A percentile compares a stretch with the other conserved stretches of the same genome.
phyloP scores from a whole-genome alignment of 1,139 yeast species.

The Hansenula lynferdii region DNA sequence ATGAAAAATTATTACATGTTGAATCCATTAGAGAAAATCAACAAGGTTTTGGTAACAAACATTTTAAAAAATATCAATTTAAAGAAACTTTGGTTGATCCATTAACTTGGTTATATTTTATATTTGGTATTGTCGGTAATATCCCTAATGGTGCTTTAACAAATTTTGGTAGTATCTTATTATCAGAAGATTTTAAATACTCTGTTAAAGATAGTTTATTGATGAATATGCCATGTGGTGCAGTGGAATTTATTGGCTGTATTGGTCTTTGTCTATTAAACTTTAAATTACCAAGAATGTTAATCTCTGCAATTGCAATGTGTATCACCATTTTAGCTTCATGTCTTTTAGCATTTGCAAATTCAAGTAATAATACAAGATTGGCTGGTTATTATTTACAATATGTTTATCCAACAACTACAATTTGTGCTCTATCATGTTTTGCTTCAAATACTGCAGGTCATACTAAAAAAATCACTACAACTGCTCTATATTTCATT shows the following conservation, averaged over 20 bases:
- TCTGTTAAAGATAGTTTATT: slow-evolving; percentile 33
- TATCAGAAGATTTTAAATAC: slow-evolving; percentile 32
- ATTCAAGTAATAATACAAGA: slow-evolving; percentile 1
- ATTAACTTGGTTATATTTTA: slow-evolving; percentile 39
- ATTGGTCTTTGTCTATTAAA: slow-evolving; percentile 28
- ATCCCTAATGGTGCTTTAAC: slow-evolving; percentile 23
- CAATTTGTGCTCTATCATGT: slow-evolving; percentile 5
- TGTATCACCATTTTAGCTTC: not conserved
- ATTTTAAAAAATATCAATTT: slow-evolving; percentile 49
- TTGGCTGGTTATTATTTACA: slow-evolving; percentile 3
- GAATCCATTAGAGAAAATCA: slow-evolving; percentile 42
- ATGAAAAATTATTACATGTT: slow-evolving; percentile 46
- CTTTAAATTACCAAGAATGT: slow-evolving; percentile 3
- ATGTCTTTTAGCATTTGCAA: slow-evolving; percentile 5
- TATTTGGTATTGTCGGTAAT: slow-evolving; percentile 28
- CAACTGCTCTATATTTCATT: slow-evolving; percentile 37
- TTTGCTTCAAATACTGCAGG: slow-evolving; percentile 47
- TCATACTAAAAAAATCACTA: slow-evolving; percentile 49
- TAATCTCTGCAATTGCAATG: not conserved
- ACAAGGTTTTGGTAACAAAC: slow-evolving; percentile 51
- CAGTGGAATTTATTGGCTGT: slow-evolving; percentile 37
- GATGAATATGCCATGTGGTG: slow-evolving; percentile 35
- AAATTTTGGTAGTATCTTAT: slow-evolving; percentile 27
- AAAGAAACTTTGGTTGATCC: slow-evolving; percentile 35
- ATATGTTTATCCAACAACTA: slow-evolving; percentile 3